Conservation (phyloP, 2,329 filamentous ascomycete species). For the Reticulascus tulasneorum region DNA sequence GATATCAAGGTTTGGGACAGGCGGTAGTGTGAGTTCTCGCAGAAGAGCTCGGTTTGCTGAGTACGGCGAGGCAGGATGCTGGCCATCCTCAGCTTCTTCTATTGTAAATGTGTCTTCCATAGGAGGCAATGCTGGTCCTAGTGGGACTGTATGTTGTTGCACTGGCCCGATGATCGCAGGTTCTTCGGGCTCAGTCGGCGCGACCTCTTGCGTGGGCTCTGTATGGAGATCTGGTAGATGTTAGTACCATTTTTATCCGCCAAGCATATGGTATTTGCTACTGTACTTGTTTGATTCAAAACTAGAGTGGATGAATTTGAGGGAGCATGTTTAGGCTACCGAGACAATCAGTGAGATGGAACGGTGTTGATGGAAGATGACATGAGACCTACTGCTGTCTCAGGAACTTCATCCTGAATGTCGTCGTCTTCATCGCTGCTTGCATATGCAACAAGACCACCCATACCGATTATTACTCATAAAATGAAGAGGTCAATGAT, state of each 20-base stretch:
- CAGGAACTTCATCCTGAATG: conserved; percentile 3
- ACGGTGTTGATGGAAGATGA: no score
- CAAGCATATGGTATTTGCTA: no score
- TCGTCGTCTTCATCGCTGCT: conserved; percentile 50
- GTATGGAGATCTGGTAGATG: no score
- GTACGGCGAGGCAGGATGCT: conserved; percentile 60
- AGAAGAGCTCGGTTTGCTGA: conserved; percentile 59
- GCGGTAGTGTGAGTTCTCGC: conserved; percentile 70
- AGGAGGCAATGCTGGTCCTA: conserved; percentile 36
- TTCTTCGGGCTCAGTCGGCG: conserved; percentile 7
- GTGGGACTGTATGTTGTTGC: conserved; percentile 24
- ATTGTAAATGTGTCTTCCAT: no score
- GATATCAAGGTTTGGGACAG: conserved; percentile 68
- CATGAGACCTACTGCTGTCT: background rate
- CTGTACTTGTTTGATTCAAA: no score
- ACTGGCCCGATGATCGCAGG: conserved; percentile 22
- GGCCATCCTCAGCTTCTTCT: conserved; percentile 5
- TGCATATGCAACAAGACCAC: conserved; percentile 45
- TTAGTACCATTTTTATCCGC: no score
- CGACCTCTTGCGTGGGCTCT: no score
- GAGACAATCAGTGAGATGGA: no score
- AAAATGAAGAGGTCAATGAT: conserved; percentile 14
- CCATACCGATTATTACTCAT: conserved; percentile 24
- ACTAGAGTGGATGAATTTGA: no score
- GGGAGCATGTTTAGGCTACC: no score